Conservation (phyloP, 2,329 filamentous ascomycete species). For the Penicillium corylophilum region DNA sequence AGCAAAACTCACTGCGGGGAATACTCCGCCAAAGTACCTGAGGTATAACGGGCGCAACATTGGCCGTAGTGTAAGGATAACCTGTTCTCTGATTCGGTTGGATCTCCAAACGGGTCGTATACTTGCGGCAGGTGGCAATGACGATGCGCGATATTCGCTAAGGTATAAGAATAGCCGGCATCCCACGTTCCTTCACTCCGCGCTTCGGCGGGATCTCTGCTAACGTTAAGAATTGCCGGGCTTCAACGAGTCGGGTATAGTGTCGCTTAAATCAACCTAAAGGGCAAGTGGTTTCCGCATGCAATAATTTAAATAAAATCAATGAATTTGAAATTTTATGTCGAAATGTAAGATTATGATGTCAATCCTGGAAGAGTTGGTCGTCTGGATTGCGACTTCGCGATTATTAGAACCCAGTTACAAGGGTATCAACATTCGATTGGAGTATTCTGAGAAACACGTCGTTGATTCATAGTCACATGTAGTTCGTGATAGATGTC, state of each 20-base stretch:
- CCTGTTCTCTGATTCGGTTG: not conserved
- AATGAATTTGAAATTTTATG: too few species aligned
- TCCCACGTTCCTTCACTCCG: not conserved
- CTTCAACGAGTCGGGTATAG: not conserved
- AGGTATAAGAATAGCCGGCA: conserved; percentile 20
- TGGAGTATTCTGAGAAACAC: not conserved
- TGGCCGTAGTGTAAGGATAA: not conserved
- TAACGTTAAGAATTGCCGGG: conserved; percentile 27
- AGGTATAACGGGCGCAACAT: not conserved
- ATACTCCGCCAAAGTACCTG: not conserved
- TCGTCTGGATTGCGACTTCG: not conserved
- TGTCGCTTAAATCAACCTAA: not conserved
- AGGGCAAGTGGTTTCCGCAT: not conserved
- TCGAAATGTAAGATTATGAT: too few species aligned
- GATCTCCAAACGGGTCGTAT: not conserved
- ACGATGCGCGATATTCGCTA: conserved; percentile 14
- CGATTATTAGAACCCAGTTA: not conserved
- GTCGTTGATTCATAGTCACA: not conserved
- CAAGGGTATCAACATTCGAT: not conserved
- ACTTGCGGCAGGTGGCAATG: not conserved
- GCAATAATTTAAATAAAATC: not conserved
- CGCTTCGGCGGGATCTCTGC: conserved; percentile 12
- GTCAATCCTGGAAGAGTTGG: not conserved
- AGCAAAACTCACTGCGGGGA: not conserved
- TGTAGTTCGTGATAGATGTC: not conserved